Base-by-base conservation (phyloP, 495 filamentous ascomycete genomes). In the Cercophora scortea region DNA sequence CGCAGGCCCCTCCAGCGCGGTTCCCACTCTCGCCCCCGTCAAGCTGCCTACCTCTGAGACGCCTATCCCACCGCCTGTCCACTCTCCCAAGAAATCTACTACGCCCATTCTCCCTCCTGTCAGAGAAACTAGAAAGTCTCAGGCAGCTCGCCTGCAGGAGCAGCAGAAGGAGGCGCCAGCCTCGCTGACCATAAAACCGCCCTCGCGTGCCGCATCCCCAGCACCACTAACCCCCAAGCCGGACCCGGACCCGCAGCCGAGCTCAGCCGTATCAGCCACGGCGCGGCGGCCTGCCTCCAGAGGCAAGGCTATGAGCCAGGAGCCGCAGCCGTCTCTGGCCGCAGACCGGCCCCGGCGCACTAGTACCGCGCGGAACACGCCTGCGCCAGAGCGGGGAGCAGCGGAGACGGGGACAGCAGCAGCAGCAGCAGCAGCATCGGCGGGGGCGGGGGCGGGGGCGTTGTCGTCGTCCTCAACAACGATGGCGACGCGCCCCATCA, bases 321-420 rank as follows among this genome's bases (percentile, higher is more conserved):
- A 81, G 53, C 76, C 73, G n/a, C 71, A 63, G 44, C 52, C 61
- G 19, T 68, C 66, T 39, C 69, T 72, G 35, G 74, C 71, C 16
- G 65, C 61, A 49, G 78, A 81, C 32, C 72, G 78, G 18, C 72
- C 76, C 54, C 77, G 77, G 45, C 77, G 78, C 54, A 59, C 78
- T 48, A 79, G 77, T 55, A 81, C 78, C 40, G 78, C 76, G 52
- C 72, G 75, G 48, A 81, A 79, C 48, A 80, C 78, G 1, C 78
- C 79, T 38, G 78, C 74, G 15, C 75, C 76, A 11, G 73, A 77
- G 56, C 42, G 45, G 45, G 25, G 25, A 25, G 25, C 2, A 25
- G 25, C 25, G 25, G 25, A 25, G 25, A 33, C 44, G 18, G 49
- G 51, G 42, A 45, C 13, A 13, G 16, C 51, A 34, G 19, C 32